Conservation (phyloP, 805 yeast species). For the Blastobotrys chiropterorum region DNA sequence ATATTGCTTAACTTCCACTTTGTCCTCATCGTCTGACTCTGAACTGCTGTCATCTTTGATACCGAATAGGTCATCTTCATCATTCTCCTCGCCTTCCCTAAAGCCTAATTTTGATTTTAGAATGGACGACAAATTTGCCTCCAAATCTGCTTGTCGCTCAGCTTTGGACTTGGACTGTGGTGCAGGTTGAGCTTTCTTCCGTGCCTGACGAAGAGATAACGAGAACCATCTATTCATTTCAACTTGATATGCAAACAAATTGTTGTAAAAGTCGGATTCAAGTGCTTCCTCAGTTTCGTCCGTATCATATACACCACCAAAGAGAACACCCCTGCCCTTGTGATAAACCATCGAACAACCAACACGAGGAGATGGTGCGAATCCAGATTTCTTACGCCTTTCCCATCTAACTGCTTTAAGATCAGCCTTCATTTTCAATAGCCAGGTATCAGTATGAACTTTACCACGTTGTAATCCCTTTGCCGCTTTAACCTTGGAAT, state of each 20-base stretch:
- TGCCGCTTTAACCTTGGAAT: conserved; percentile 79
- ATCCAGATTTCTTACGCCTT: conserved; percentile 81
- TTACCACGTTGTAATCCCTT: conserved; percentile 88
- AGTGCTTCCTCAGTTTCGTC: conserved; percentile 93
- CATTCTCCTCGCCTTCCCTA: conserved; percentile 23
- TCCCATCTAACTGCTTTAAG: conserved; percentile 77
- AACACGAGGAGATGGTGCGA: conserved; percentile 88
- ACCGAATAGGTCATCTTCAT: conserved; percentile 20
- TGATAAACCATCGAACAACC: conserved; percentile 88
- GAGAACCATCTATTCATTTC: conserved; percentile 88
- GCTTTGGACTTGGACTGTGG: conserved; percentile 37
- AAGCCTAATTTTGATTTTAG: conserved; percentile 28
- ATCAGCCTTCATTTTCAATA: conserved; percentile 79
- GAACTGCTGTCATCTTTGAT: conserved; percentile 13
- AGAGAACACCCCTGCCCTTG: conserved; percentile 84
- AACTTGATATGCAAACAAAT: conserved; percentile 71
- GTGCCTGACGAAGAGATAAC: conserved; percentile 54
- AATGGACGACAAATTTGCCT: conserved; percentile 59
- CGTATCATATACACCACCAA: conserved; percentile 93
- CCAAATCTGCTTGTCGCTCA: conserved; percentile 70
- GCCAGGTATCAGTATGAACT: conserved; percentile 80
- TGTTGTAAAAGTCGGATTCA: conserved; percentile 78
- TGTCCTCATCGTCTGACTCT: conserved; percentile 35
- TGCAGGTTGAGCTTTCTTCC: conserved; percentile 45
- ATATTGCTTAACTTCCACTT: conserved; percentile 40